Conservation (phyloP, 2,329 filamentous ascomycete genomes). For the Beauveria pseudobassiana region DNA sequence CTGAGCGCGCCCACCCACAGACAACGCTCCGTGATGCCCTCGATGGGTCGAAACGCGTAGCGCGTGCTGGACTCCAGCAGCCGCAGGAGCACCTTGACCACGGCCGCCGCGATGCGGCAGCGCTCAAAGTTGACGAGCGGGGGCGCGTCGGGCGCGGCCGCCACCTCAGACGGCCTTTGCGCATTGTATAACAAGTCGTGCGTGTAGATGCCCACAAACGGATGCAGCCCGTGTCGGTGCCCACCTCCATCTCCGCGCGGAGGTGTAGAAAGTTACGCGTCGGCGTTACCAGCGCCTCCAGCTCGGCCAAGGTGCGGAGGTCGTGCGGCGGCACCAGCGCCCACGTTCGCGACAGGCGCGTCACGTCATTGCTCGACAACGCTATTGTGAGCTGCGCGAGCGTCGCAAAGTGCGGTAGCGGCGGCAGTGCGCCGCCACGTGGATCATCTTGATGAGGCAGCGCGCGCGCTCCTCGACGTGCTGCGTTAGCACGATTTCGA, state of each 20-base stretch:
- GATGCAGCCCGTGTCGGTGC: conserved; percentile 64
- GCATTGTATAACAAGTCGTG: conserved; percentile 78
- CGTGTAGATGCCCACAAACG: conserved; percentile 77
- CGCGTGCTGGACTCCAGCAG: conserved; percentile 72
- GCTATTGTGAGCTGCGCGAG: conserved; percentile 76
- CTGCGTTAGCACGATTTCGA: conserved; percentile 70
- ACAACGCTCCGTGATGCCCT: conserved; percentile 71
- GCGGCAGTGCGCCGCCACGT: conserved; percentile 70
- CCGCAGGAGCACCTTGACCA: conserved; percentile 72
- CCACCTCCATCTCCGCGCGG: conserved; percentile 69
- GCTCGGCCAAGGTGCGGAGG: conserved; percentile 54
- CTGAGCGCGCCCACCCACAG: conserved; percentile 75
- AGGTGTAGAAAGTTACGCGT: conserved; percentile 71
- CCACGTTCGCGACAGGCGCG: conserved; percentile 65
- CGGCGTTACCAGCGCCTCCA: conserved; percentile 69
- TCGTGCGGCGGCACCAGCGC: conserved; percentile 59
- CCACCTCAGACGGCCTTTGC: conserved; percentile 69
- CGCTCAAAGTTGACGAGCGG: conserved; percentile 78
- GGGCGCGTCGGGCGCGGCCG: conserved; percentile 56
- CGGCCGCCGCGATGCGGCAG: conserved; percentile 65
- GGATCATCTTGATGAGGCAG: conserved; percentile 74
- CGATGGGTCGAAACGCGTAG: conserved; percentile 67
- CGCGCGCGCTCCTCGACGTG: conserved; percentile 64
- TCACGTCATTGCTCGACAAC: conserved; percentile 64
- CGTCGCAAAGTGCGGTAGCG: conserved; percentile 72